Conservation (phyloP, 2,329 filamentous ascomycete genomes). For the Claviceps sp. region DNA sequence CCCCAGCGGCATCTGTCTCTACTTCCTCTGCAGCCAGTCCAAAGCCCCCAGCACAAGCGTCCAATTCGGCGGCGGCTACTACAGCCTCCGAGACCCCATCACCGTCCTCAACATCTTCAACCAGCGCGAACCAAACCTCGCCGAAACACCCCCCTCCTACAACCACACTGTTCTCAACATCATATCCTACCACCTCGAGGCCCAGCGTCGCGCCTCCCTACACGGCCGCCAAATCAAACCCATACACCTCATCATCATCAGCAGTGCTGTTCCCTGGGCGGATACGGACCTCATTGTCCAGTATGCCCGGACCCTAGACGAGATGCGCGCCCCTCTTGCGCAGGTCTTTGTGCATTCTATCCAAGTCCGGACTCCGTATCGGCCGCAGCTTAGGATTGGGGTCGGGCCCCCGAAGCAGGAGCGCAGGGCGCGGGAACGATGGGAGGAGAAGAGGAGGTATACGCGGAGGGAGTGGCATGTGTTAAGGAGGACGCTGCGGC, state of each 20-base stretch:
- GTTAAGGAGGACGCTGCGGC: too few species aligned
- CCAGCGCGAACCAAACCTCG: background rate
- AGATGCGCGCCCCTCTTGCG: too few species aligned
- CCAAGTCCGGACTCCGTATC: too few species aligned
- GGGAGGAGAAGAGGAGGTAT: too few species aligned
- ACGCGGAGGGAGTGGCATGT: too few species aligned
- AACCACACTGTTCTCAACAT: background rate
- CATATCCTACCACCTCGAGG: background rate
- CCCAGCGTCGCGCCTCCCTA: background rate
- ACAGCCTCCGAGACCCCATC: slow-evolving; percentile 34
- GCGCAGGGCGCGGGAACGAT: too few species aligned
- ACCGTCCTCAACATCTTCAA: background rate
- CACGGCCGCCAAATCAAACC: background rate
- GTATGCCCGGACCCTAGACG: too few species aligned
- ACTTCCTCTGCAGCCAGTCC: slow-evolving; percentile 66
- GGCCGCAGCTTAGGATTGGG: too few species aligned
- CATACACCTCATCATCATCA: background rate
- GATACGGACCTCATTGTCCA: too few species aligned
- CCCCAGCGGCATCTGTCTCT: slow-evolving; percentile 74
- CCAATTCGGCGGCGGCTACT: slow-evolving; percentile 42
- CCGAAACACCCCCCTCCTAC: background rate
- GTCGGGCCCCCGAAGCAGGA: too few species aligned
- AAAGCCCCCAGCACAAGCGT: slow-evolving; percentile 22
- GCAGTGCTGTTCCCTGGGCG: background rate
- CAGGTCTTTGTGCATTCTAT: too few species aligned